These are phyloP conservation scores for Scheffersomyces spartinae DNA, from an alignment of 805 yeast genomes.

Conservation along the genomic window DNA sequence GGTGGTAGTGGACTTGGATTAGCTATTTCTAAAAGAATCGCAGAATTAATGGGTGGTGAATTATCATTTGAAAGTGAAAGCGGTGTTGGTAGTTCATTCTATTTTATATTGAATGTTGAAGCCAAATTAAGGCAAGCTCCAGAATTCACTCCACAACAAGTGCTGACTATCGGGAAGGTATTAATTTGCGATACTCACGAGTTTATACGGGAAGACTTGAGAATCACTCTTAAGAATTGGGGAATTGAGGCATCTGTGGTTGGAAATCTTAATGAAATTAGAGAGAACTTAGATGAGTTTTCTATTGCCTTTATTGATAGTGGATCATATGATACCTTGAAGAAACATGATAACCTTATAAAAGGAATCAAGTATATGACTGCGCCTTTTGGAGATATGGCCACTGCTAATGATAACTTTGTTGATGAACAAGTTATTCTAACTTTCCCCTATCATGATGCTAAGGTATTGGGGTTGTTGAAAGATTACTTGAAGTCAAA, in stretches of 20 bases:
- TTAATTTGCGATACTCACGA: slow-evolving; percentile 20
- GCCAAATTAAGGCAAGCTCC: slow-evolving; percentile 15
- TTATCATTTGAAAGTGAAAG: slow-evolving; percentile 34
- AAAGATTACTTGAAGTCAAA: no score
- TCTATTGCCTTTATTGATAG: slow-evolving; percentile 13
- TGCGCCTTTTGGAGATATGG: no score
- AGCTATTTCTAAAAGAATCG: slow-evolving; percentile 36
- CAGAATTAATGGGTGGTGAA: slow-evolving; percentile 38
- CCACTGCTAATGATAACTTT: no score
- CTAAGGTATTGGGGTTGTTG: no score
- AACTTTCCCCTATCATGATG: no score
- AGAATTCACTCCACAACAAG: slow-evolving; percentile 6
- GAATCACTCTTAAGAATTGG: slow-evolving; percentile 18
- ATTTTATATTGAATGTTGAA: slow-evolving; percentile 20
- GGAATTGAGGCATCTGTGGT: slow-evolving; percentile 20
- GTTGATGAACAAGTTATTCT: no score
- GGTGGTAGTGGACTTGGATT: slow-evolving; percentile 45
- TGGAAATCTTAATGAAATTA: slow-evolving; percentile 8
- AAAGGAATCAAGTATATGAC: no score
- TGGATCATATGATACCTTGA: slow-evolving; percentile 7
- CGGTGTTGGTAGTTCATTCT: slow-evolving; percentile 36
- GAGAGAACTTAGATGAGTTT: slow-evolving; percentile 4
- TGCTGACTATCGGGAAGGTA: slow-evolving; percentile 8
- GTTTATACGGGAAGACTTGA: slow-evolving; percentile 20
- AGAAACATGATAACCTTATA: slow-evolving; percentile 2